Percentiles rank a stretch among this genome's conserved stretches.
Conservation (phyloP, 2,329 filamentous ascomycete species). For the Aspergillus ibericus region DNA sequence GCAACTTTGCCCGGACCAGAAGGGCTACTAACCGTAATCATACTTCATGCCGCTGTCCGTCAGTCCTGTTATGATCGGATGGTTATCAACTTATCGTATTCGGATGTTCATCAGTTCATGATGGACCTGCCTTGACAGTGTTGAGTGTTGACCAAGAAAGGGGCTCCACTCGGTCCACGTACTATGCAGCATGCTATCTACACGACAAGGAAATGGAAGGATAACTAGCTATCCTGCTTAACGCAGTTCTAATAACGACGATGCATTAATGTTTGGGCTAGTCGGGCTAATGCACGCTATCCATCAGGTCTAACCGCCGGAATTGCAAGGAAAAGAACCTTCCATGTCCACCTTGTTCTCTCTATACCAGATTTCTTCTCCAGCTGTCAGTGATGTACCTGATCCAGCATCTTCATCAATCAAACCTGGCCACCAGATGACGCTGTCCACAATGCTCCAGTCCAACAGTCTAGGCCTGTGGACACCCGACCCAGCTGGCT, state of each 20-base stretch:
- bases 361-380: background rate
- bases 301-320: background rate
- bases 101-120: no score
- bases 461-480: background rate
- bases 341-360: background rate
- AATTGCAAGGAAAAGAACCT: background rate
- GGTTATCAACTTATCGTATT: background rate
- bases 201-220: background rate
- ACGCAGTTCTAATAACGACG: background rate
- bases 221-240: background rate
- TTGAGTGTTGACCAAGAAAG: background rate
- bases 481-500: background rate
- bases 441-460: background rate
- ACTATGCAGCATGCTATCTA: background rate
- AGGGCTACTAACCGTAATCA: background rate
- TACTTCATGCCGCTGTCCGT: background rate
- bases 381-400: background rate
- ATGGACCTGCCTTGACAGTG: background rate
- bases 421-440: background rate
- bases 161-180: background rate
- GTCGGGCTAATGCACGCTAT: background rate
- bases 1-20: no score
- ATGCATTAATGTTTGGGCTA: constrained; percentile 3
- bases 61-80: no score
- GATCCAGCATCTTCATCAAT: background rate